Base-by-base conservation (phyloP, 768 basidiomycete species). In the Collybia nuda region DNA sequence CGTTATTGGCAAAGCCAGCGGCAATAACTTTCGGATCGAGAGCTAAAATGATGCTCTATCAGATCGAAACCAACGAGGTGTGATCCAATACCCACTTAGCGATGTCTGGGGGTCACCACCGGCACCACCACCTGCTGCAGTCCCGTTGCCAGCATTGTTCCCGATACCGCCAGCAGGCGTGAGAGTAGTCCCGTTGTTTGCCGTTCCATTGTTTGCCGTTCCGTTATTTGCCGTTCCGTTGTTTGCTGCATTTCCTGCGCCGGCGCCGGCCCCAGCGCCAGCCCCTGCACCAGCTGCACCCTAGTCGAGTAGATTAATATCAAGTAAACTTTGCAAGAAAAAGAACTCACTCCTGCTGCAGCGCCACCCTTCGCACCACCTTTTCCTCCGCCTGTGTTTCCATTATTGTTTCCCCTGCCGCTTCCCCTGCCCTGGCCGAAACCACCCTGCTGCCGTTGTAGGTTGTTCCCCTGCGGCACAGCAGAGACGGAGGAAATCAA, bases 1-100 rank as follows among this genome's bases (percentile, higher is more conserved):
- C 88, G 52, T 81, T 62, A 40, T 80, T 67, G 14, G 68, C 74
- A 51, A 86, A 84, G n/a, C 79, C 79, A 3, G 60, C 53, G 11
- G 81, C 79, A 50, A 89, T 72, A 21, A 86, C 77, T 2, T 65
- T 67, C 35, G 77, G 67, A 44, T 73, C 70, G 23, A 74, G 64
- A 39, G 69, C 68, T 68, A 28, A 19, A 42, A 46, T 23, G n/a
- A 29, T 1, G 6, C 18, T 7, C 4, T 26, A 7, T 11, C n/a
- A n/a, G 24, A 29, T 38, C 47, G 5, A 28, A 24, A 23, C 36
- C 3, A 4, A 36, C 3, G 40, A 40, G 17, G 18, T n/a, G 8
- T 5, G 18, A 19, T 9, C 3, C 7, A 8, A 9, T 21, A 50
- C 68, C 21, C 51, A 68, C 68, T 72, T 35, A 75, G 53, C 1